These are phyloP conservation scores for Cladophialophora exuberans DNA, from an alignment of 2,329 filamentous ascomycete genomes.

Conservation along the genomic window DNA sequence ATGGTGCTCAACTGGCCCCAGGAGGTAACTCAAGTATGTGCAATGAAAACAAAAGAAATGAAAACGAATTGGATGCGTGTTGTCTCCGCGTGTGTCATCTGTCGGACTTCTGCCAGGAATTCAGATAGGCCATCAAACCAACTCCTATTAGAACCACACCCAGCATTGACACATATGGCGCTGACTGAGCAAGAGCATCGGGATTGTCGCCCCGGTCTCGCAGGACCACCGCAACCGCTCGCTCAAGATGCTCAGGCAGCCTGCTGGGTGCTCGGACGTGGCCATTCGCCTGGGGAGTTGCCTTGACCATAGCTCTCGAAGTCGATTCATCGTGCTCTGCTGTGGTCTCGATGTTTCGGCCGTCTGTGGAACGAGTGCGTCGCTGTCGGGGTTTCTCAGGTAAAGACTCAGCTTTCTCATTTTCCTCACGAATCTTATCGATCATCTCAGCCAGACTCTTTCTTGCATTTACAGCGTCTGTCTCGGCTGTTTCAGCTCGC, in stretches of 20 bases:
- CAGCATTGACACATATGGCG: conserved; percentile 80
- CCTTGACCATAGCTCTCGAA: conserved; percentile 16
- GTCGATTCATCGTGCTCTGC: conserved; percentile 2
- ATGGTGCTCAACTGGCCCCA: conserved; percentile 4
- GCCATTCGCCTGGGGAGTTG: conserved; percentile 39
- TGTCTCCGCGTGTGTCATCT: conserved; percentile 39
- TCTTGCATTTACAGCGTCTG: conserved; percentile 71
- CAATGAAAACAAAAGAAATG: conserved; percentile 26
- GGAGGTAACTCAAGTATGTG: conserved; percentile 17
- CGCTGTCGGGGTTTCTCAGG: not conserved
- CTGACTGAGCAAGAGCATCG: conserved; percentile 55
- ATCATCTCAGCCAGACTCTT: conserved; percentile 87
- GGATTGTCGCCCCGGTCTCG: conserved; percentile 45
- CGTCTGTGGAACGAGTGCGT: not conserved
- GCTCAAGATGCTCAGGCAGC: conserved; percentile 40
- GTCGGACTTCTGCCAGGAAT: conserved; percentile 72
- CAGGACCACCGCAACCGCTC: conserved; percentile 43
- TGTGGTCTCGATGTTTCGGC: not conserved
- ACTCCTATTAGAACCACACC: conserved; percentile 81
- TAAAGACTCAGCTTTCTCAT: conserved; percentile 27
- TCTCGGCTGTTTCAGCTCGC: conserved; percentile 79
- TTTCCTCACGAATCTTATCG: conserved; percentile 72
- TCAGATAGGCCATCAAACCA: conserved; percentile 83
- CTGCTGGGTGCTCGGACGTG: conserved; percentile 56
- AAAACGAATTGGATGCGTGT: too few species aligned